Percentiles rank a stretch among this genome's conserved stretches.
Evolutionary conservation across 2,329 filamentous ascomycete species (phyloP).

Genomic region (Xylariaceae sp.): DNA sequence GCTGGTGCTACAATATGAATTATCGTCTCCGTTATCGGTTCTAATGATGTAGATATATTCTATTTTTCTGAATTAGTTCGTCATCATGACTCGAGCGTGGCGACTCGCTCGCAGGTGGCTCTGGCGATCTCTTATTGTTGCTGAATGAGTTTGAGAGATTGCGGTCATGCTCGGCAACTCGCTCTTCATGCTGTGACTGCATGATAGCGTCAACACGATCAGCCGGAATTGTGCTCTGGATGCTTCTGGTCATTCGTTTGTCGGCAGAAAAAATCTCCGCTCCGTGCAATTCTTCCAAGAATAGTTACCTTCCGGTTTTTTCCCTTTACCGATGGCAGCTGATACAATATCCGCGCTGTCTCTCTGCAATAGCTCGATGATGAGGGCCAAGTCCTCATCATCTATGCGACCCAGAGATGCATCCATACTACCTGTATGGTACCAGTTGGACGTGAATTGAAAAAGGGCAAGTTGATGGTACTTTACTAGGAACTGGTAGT

Average conservation of each 20-base stretch:
- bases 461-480: too few relatives aligned
- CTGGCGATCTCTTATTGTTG: too few relatives aligned
- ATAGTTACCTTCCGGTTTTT: constrained; percentile 17
- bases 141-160: constrained; percentile 9
- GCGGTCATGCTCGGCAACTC: constrained; percentile 11
- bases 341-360: not conserved
- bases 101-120: not conserved
- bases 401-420: not conserved
- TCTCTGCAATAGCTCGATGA: constrained; percentile 1
- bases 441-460: too few relatives aligned
- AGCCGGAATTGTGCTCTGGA: constrained; percentile 14
- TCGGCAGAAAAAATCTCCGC: constrained; percentile 13
- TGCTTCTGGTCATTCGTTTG: constrained; percentile 19
- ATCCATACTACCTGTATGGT: too few relatives aligned
- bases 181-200: constrained; percentile 15
- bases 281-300: constrained; percentile 13
- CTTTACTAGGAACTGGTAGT: too few relatives aligned
- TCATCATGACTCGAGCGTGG: not conserved
- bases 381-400: constrained; percentile 2
- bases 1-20: too few relatives aligned
- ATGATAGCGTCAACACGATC: constrained; percentile 14
- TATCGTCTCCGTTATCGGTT: constrained; percentile 1
- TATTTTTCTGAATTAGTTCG: constrained; percentile 14
- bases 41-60: constrained; percentile 10
- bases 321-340: constrained; percentile 15